Percentiles rank a stretch among this genome's conserved stretches.
phyloP scores from a whole-genome alignment of 2,329 filamentous ascomycete genomes.

The Sphaerulina musiva region DNA sequence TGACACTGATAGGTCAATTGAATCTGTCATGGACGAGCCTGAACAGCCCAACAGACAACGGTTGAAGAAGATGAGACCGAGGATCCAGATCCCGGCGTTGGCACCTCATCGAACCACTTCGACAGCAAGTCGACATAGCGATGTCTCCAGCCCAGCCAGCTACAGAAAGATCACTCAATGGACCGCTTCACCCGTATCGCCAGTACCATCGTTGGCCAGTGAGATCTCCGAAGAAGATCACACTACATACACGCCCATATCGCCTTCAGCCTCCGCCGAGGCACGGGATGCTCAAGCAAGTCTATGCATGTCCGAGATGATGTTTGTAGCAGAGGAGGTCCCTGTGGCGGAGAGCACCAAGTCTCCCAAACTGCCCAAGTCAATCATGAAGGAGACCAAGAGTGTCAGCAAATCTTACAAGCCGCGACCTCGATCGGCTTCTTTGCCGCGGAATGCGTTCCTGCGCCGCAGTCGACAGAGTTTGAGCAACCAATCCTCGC shows the following conservation, averaged over 20 bases:
- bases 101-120: slow-evolving; percentile 27
- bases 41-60: slow-evolving; percentile 20
- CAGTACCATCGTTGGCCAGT: slow-evolving; percentile 24
- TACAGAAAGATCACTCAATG: slow-evolving; percentile 28
- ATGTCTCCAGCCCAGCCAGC: slow-evolving; percentile 27
- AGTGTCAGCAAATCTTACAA: slow-evolving; percentile 23
- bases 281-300: slow-evolving; percentile 8
- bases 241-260: slow-evolving; percentile 26
- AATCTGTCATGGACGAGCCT: slow-evolving; percentile 25
- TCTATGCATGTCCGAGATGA: slow-evolving; percentile 29
- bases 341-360: slow-evolving; percentile 26
- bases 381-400: slow-evolving; percentile 27
- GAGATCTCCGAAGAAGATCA: slow-evolving; percentile 19
- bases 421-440: slow-evolving; percentile 30
- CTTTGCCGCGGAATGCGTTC: slow-evolving; percentile 23
- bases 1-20: slow-evolving; percentile 27
- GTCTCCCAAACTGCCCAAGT: slow-evolving; percentile 25
- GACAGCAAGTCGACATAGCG: slow-evolving; percentile 14
- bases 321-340: slow-evolving; percentile 33
- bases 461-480: slow-evolving; percentile 20
- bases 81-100: slow-evolving; percentile 28
- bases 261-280: slow-evolving; percentile 21
- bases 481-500: slow-evolving; percentile 16
- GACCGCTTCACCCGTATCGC: slow-evolving; percentile 27
- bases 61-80: slow-evolving; percentile 29